Base-by-base conservation (phyloP, 768 basidiomycete genomes). In the Termitomyces sp. region DNA sequence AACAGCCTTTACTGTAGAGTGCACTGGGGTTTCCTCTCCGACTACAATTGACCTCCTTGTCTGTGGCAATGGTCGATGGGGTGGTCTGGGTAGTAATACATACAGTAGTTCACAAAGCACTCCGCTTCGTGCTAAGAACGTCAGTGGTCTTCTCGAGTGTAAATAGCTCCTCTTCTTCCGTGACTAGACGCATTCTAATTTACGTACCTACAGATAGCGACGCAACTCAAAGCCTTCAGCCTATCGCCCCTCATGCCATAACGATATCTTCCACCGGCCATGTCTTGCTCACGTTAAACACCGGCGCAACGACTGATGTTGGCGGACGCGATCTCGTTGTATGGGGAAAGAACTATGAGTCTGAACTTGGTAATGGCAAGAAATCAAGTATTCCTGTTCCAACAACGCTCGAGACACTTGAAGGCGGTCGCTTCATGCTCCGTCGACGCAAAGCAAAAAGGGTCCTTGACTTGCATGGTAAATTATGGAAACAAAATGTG, bases 101-200 rank as follows among this genome's bases (percentile, higher is more conserved):
- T 92, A 80, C 72, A 89, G 81, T 63, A 91, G 80, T 55, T 84
- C 84, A 0, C 89, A 89, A 64, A 79, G 84, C 43, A 75, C 74
- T 35, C 94, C 91, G 3, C 74, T 82, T 0, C 84, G 84, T 55
- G 87, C 88, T 2, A 93, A 85, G 70, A 84, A 82, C 43, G 77
- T 96, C 56, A 93, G 91, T 64, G 91, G 91, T 11, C 73, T 96
- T 25, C 72, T 79, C n/a, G 92, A 95, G 79, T 96, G 91, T 92
- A 65, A 73, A 89, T 66, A 32, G 32, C n/a, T 49, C 16, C 21
- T 14, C 12, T 28, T 56, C 50, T 32, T 32, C 42, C n/a, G 3
- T 9, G n/a, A 16, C 1, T 30, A 12, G 2, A 34, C 32, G 44
- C 32, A 10, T 19, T 12, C n/a, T 16, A 53, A 51, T 25, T 30